Evolutionary conservation across 2,329 filamentous ascomycete genomes (phyloP), one percentile per base, ranked within the genome.

Genomic region (Trichophyton mentagrophytes): DNA sequence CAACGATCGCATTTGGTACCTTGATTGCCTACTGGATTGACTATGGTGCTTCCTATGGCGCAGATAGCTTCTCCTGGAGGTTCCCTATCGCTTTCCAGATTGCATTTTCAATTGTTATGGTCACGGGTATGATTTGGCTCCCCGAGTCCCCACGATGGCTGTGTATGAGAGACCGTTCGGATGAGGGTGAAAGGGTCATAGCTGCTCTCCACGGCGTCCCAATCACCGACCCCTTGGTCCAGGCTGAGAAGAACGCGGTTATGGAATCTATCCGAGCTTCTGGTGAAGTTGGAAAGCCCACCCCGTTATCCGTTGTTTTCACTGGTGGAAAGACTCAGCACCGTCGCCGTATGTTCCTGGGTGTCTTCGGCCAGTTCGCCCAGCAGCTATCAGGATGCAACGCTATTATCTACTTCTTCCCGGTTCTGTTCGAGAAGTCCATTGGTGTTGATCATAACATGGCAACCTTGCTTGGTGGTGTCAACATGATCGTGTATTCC

Each of bases 201-300:
- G 74, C 77, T 3, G 74, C 74, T 2, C 73, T 81, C 1, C 36
- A 55, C 15, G 51, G 51, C 3, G 51, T 55, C 2, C 25, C 33
- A 36, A 9, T 55, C 15, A 69, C 71, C 55, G 76, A 74, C 17
- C 3, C 73, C 76, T 25, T 67, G 77, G 13, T 80, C 85, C 68
- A 77, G 79, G 64, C 80, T 82, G 57, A 82, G 15, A 55, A 47
- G 20, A 20, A 55, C 49, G 47, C 44, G 9, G 51, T 55, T 20
- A 55, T 55, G 51, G 51, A 55, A 30, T 53, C 57, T 25, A 30
- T 57, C 57, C 25, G 56, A 20, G 72, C 74, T 84, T 83, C 0
- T 84, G 82, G 80, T 85, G 59, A 67, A 61, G 67, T 70, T 42
- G 73, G 74, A 46, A 78, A 78, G 63, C 76, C 77, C 33, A 77